Percentiles rank a stretch among this genome's conserved stretches.
phyloP scores from a whole-genome alignment of 2,329 filamentous ascomycete genomes.

The Chrysosporium keratinophilum region DNA sequence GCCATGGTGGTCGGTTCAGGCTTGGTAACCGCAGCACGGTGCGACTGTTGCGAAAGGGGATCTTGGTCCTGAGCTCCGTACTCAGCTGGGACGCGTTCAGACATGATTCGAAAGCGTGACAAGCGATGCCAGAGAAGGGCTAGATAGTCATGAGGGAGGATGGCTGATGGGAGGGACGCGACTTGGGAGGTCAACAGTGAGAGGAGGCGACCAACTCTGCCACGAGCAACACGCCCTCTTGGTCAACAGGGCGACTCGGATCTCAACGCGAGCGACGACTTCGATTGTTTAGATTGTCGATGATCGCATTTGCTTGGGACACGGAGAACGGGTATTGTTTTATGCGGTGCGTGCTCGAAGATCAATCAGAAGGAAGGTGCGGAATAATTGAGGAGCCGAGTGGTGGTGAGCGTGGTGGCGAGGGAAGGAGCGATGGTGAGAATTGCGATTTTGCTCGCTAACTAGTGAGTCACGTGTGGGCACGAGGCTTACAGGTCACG shows the following conservation, averaged over 20 bases:
- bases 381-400: slow-evolving; percentile 17
- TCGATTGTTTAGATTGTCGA: slow-evolving; percentile 10
- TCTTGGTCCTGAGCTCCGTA: slow-evolving; percentile 16
- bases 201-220: slow-evolving; percentile 10
- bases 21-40: slow-evolving; percentile 13
- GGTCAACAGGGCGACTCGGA: slow-evolving; percentile 5
- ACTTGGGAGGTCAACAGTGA: not conserved
- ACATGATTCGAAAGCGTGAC: slow-evolving; percentile 10
- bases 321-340: slow-evolving; percentile 20
- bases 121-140: not conserved
- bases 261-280: not conserved
- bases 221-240: not conserved
- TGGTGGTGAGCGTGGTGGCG: not conserved
- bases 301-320: slow-evolving; percentile 16
- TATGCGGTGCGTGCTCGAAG: slow-evolving; percentile 14
- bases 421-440: too few species aligned
- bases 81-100: slow-evolving; percentile 14
- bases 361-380: slow-evolving; percentile 4
- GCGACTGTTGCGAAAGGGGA: slow-evolving; percentile 24
- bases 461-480: too few species aligned
- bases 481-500: not conserved
- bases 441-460: too few species aligned
- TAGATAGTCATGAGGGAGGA: slow-evolving; percentile 5
- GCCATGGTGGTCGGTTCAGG: slow-evolving; percentile 26
- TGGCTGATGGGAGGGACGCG: not conserved